Evolutionary conservation across 2,329 filamentous ascomycete genomes (phyloP).

Genomic region (Colletotrichum sp.): DNA sequence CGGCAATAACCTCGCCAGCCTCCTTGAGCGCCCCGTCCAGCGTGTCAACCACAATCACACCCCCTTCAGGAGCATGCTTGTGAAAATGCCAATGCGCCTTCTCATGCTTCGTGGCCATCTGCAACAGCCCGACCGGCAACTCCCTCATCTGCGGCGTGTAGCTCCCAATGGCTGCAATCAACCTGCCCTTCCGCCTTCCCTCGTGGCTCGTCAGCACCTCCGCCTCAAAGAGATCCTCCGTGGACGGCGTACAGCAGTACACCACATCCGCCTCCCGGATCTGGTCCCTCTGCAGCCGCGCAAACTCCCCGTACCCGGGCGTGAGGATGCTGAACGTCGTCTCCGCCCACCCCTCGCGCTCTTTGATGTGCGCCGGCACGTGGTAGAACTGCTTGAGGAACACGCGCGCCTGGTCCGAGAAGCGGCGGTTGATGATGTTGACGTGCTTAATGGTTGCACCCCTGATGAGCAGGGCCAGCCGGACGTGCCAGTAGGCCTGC

Average conservation of each 20-base stretch:
- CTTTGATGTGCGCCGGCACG: conserved; percentile 48
- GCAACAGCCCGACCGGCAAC: conserved; percentile 77
- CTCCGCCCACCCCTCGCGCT: conserved; percentile 65
- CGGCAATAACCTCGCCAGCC: conserved; percentile 85
- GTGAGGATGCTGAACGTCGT: conserved; percentile 74
- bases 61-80: conserved; percentile 68
- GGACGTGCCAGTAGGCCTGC: conserved; percentile 94
- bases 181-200: conserved; percentile 71
- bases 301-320: conserved; percentile 71
- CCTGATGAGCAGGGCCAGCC: conserved; percentile 78
- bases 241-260: conserved; percentile 86
- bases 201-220: conserved; percentile 74
- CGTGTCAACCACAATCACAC: conserved; percentile 75
- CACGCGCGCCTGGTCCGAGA: conserved; percentile 60
- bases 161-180: conserved; percentile 76
- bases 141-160: conserved; percentile 80
- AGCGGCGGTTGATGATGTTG: conserved; percentile 81
- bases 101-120: conserved; percentile 60
- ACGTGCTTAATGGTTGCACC: conserved; percentile 76
- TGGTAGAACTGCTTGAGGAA: conserved; percentile 55
- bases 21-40: conserved; percentile 81
- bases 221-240: conserved; percentile 75
- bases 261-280: conserved; percentile 79
- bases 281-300: conserved; percentile 71
- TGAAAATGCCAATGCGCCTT: conserved; percentile 64